These are phyloP conservation scores for Casuarina cunninghamiana DNA, from an alignment of 306 rosid genomes.

Conservation along the genomic window DNA sequence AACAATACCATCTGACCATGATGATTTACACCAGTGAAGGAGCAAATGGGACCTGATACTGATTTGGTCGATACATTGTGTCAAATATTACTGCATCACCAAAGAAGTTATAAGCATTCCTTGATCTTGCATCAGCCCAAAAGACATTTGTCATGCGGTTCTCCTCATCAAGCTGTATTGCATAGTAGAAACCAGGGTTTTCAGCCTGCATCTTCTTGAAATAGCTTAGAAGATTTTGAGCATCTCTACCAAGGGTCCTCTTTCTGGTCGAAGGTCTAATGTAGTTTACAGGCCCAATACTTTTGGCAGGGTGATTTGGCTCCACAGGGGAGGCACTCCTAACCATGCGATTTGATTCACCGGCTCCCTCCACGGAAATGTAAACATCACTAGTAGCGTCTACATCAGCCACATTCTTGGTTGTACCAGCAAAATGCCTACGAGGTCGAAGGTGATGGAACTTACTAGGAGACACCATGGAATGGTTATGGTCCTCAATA, in stretches of 20 bases:
- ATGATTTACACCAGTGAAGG: slow-evolving; percentile 80
- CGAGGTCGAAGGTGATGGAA: slow-evolving; percentile 60
- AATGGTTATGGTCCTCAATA: slow-evolving; percentile 79
- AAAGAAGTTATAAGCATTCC: slow-evolving; percentile 67
- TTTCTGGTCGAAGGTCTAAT: slow-evolving; percentile 45
- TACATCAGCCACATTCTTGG: slow-evolving; percentile 47
- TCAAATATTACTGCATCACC: slow-evolving; percentile 82
- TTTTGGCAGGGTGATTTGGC: slow-evolving; percentile 40
- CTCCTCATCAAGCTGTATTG: slow-evolving; percentile 79
- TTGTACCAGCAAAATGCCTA: slow-evolving; percentile 69
- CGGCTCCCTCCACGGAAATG: slow-evolving; percentile 36
- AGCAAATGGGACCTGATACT: slow-evolving; percentile 76
- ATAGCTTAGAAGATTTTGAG: slow-evolving; percentile 75
- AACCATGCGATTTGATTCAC: slow-evolving; percentile 36
- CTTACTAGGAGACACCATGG: slow-evolving; percentile 48
- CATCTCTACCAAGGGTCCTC: slow-evolving; percentile 74
- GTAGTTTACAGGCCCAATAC: slow-evolving; percentile 34
- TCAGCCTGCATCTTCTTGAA: slow-evolving; percentile 79
- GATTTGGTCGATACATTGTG: slow-evolving; percentile 80
- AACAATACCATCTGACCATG: slow-evolving; percentile 77
- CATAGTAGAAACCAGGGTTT: slow-evolving; percentile 74
- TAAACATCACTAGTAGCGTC: slow-evolving; percentile 43
- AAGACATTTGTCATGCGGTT: slow-evolving; percentile 76
- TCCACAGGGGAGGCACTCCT: slow-evolving; percentile 61
- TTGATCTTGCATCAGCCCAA: slow-evolving; percentile 80